Conservation (phyloP, 1,284 basidiomycete species). For the Phellinidium pouzarii region DNA sequence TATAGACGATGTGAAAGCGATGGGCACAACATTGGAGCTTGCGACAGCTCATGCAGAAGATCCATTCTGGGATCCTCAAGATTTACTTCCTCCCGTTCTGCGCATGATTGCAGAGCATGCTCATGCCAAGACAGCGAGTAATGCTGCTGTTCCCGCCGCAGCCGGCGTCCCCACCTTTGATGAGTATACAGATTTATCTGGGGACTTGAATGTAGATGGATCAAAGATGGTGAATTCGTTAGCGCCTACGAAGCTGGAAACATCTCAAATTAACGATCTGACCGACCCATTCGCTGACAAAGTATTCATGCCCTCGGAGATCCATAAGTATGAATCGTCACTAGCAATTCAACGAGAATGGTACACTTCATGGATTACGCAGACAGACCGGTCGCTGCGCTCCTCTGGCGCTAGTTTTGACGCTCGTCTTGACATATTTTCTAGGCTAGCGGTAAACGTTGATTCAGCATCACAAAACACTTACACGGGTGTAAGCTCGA, state of each 20-base stretch:
- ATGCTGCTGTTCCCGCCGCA: too few relatives aligned
- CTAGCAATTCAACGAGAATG: background rate
- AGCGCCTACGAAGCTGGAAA: too few relatives aligned
- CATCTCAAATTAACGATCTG: too few relatives aligned
- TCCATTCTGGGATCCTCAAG: constrained; percentile 15
- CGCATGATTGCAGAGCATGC: constrained; percentile 5
- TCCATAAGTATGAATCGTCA: background rate
- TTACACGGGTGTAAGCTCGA: background rate
- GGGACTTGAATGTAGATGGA: too few relatives aligned
- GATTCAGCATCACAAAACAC: background rate
- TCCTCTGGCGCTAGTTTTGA: background rate
- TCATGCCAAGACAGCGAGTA: too few relatives aligned
- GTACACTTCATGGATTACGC: constrained; percentile 7
- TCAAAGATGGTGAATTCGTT: too few relatives aligned
- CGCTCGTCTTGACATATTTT: background rate
- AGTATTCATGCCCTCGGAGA: too few relatives aligned
- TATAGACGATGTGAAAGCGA: background rate
- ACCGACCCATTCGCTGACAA: background rate
- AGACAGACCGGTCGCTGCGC: background rate
- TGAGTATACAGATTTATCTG: background rate
- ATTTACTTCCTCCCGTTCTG: constrained; percentile 8
- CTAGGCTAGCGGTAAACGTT: background rate
- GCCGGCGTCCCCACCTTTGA: background rate
- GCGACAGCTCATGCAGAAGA: constrained; percentile 2
- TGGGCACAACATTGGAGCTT: background rate